A percentile compares a stretch with the other conserved stretches of the same genome.
These are phyloP conservation scores for Penicillium cataractarum DNA, from an alignment of 495 filamentous ascomycete species.

Conservation along the genomic window DNA sequence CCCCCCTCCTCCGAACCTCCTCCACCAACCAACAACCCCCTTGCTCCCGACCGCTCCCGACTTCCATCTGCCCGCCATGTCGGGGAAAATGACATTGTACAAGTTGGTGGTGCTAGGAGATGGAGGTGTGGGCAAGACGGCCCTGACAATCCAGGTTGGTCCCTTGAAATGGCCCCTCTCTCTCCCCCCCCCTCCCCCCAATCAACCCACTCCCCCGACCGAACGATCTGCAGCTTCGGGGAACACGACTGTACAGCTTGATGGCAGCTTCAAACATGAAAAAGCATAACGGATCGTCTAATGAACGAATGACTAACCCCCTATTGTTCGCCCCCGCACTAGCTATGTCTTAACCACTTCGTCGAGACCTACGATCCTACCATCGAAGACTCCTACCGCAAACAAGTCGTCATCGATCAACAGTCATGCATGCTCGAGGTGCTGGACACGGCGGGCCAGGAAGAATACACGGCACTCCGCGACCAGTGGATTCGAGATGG, in stretches of 20 bases:
- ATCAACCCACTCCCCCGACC: background rate
- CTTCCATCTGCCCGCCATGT: slow-evolving; percentile 50
- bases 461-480: slow-evolving; percentile 95
- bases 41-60: background rate
- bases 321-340: slow-evolving; percentile 2
- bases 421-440: slow-evolving; percentile 99
- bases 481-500: slow-evolving; percentile 99
- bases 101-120: slow-evolving; percentile 98
- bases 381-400: slow-evolving; percentile 96
- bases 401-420: slow-evolving; percentile 96
- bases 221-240: background rate
- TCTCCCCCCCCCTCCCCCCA: background rate
- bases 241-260: background rate
- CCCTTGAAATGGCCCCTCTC: slow-evolving; percentile 15
- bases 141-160: slow-evolving; percentile 93
- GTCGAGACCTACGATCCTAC: slow-evolving; percentile 94
- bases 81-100: slow-evolving; percentile 93
- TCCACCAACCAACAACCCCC: slow-evolving; percentile 5
- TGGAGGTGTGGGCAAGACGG: slow-evolving; percentile 94
- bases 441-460: slow-evolving; percentile 97
- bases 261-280: background rate
- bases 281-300: no score
- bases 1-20: slow-evolving; percentile 7
- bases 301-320: background rate
- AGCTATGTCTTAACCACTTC: slow-evolving; percentile 80